Evolutionary conservation across 129 eudicot genomes (phyloP).

Genomic region (Flaveria sonorensis): DNA sequence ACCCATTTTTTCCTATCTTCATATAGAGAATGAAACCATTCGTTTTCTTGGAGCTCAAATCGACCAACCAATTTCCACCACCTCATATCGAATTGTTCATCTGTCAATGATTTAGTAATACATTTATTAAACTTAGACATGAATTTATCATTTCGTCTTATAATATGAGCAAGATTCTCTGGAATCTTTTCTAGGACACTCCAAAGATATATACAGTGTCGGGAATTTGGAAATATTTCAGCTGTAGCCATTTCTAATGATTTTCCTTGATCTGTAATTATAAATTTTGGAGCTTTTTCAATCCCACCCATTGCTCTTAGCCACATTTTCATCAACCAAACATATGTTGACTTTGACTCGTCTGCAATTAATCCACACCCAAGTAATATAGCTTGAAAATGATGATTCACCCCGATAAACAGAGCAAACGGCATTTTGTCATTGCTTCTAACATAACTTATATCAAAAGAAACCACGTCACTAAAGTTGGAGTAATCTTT

Average conservation of each 20-base stretch:
- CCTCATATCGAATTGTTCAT: conserved; percentile 44
- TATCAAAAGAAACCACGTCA: conserved; percentile 45
- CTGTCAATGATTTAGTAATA: conserved; percentile 35
- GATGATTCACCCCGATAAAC: conserved; percentile 49
- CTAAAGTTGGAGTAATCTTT: conserved; percentile 34
- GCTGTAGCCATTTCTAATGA: conserved; percentile 26
- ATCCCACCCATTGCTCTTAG: conserved; percentile 41
- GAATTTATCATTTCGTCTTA: conserved; percentile 37
- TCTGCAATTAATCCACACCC: conserved; percentile 45
- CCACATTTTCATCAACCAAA: conserved; percentile 50
- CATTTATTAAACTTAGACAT: conserved; percentile 34
- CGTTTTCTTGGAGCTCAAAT: conserved; percentile 45
- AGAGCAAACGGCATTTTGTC: conserved; percentile 46
- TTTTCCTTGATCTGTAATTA: conserved; percentile 43
- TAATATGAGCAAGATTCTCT: conserved; percentile 34
- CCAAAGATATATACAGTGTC: conserved; percentile 37
- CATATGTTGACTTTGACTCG: conserved; percentile 39
- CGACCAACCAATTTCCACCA: conserved; percentile 45
- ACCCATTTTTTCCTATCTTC: conserved; percentile 47
- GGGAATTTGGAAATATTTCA: conserved; percentile 32
- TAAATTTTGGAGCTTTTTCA: conserved; percentile 32
- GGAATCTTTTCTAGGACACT: conserved; percentile 37
- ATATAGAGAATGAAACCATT: conserved; percentile 41
- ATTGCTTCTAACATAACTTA: conserved; percentile 33
- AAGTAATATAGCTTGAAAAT: conserved; percentile 42